These are phyloP conservation scores for Penstemon eatonii DNA, from an alignment of 257 asterid genomes.

Conservation along the genomic window DNA sequence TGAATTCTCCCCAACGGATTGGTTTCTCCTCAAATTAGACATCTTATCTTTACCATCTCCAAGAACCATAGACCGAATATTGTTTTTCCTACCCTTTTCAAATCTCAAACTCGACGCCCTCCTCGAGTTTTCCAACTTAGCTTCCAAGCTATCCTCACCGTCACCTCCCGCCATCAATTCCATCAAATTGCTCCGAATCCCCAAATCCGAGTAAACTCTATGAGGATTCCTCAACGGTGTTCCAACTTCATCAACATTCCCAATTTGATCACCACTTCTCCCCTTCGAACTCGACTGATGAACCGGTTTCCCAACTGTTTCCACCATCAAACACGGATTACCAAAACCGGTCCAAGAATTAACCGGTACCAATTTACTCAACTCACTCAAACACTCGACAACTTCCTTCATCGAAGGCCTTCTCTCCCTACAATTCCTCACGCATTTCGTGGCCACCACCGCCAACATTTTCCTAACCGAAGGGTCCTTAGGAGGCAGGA, in stretches of 20 bases:
- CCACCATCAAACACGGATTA: conserved; percentile 86
- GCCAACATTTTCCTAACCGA: conserved; percentile 76
- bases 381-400: conserved; percentile 60
- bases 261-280: conserved; percentile 26
- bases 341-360: conserved; percentile 78
- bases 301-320: conserved; percentile 60
- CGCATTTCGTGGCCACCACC: conserved; percentile 85
- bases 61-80: conserved; percentile 30
- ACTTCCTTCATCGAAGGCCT: conserved; percentile 90
- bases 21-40: conserved; percentile 33
- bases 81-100: conserved; percentile 38
- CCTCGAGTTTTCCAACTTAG: conserved; percentile 28
- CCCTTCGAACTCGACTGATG: conserved; percentile 29
- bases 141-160: conserved; percentile 30
- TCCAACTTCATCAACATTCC: conserved; percentile 32
- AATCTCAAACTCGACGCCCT: conserved; percentile 51
- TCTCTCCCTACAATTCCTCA: conserved; percentile 83
- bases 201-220: conserved; percentile 42
- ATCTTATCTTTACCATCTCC: conserved; percentile 39
- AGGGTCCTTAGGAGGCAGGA: conserved; percentile 66
- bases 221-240: conserved; percentile 52
- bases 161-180: conserved; percentile 62
- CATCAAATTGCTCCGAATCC: conserved; percentile 66
- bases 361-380: conserved; percentile 62
- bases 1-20: conserved; percentile 36